Evolutionary conservation across 1,284 basidiomycete species (phyloP), one percentile per base, ranked within the genome.

Genomic region (Puccinia hordei): DNA sequence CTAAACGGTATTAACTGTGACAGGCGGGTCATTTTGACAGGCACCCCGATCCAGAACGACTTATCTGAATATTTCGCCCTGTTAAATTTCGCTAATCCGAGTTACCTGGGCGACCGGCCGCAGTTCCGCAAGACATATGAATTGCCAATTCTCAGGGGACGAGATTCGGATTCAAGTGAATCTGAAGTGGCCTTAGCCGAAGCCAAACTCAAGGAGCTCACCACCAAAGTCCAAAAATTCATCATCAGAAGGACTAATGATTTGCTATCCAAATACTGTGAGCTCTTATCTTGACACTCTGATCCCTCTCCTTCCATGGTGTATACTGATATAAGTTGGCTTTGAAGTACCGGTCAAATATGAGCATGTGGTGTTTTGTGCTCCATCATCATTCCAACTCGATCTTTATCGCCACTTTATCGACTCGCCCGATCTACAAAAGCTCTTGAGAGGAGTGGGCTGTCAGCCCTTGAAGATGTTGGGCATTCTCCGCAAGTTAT

Each of bases 61-160:
- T 89, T 98, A 24, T 94, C 95, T 6, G 95, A 98, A 87, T 98
- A 98, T 86, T 98, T 98, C 85, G 94, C 95, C 0, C 89, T 99
- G 15, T 90, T 99, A 75, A 95, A 93, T 86, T 99, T 99, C 84
- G 96, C 95, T 79, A 99, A 98, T 84, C 97, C 97, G 2, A 92
- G 95, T 83, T 95, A 94, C 86, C 89, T 99, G 57, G 97, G 97
- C 13, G 90, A 92, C 2, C 93, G 94, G 85, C 90, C 90, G 80
- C 93, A 98, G 81, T 99, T 99, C 87, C 90, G 94, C 82, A 97
- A 96, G 88, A 95, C 96, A 85, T 99, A 94, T 83, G 97, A 99
- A 88, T 90, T 93, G 82, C 90, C 90, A 78, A 99, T 99, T 83
- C 92, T 98, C 81, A 90, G 93, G 41, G 97, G 97, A 19, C 91